Base-by-base conservation (phyloP, 139 green algal genomes). In the Micractinium conductrix region DNA sequence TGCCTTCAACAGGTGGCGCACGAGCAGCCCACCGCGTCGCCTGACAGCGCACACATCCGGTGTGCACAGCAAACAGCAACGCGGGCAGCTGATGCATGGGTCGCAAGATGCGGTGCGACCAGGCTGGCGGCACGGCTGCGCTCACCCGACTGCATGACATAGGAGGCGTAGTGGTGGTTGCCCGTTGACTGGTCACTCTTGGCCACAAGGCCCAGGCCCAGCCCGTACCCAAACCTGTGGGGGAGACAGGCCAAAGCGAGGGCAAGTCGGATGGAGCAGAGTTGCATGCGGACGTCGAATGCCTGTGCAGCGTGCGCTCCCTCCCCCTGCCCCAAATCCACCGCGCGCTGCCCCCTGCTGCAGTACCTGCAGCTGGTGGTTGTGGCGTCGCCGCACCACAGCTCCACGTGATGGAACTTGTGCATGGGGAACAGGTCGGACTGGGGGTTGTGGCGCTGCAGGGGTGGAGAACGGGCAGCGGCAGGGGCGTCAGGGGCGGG, bases 361-460 rank as follows among this genome's bases (percentile, higher is more conserved):
- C 21, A 53, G 4, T 53, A 94, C 93, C 93, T 87, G 68, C 93
- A 95, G 83, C 88, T 93, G 1, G 93, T 94, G 74, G 89, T 98
- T 4, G 94, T 98, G 21, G 97, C 97, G 67, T 99, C 97, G 14
- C 88, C 83, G 72, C 91, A 96, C 91, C 92, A 99, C 68, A 98
- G 98, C 85, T 99, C 97, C 26, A 99, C 80, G 84, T 98, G 95
- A 74, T 99, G 95, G 67, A 99, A 99, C 42, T 84, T 88, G 69
- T 88, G 70, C 33, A 87, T 84, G 43, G 68, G 74, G 62, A 99
- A 99, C 55, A 76, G 84, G 87, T 99, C 96, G 67, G 80, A 92
- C 17, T 43, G 50, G 14, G 94, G 94, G 78, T 97, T 97, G 78
- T 91, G 65, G 44, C 87, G 84, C 84, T 82, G 76, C 76, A 38